Conservation (phyloP, 179 eudicot genomes). For the Sideroxylon spinosum region DNA sequence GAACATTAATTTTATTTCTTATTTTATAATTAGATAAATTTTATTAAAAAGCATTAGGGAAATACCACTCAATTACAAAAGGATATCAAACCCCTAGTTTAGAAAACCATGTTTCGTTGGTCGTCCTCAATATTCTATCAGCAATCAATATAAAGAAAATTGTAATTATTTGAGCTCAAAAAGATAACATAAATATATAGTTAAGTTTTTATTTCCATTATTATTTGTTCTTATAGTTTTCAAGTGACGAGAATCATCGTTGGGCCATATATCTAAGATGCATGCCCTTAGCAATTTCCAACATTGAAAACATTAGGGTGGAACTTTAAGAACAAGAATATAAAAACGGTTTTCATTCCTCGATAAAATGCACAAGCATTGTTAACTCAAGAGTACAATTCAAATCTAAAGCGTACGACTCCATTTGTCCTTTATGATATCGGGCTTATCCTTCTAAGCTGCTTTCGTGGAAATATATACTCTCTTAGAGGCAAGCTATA, state of each 20-base stretch:
- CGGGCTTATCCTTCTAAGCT: conserved; percentile 97
- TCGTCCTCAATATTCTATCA: too few relatives aligned
- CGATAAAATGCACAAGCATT: too few relatives aligned
- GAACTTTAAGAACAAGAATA: background rate
- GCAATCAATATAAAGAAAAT: background rate
- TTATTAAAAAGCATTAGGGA: too few relatives aligned
- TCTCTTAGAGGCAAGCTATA: background rate
- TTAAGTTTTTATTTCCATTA: background rate
- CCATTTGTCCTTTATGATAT: conserved; percentile 96
- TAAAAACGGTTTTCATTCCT: background rate
- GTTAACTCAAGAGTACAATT: conserved; percentile 82
- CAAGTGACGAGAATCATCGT: background rate
- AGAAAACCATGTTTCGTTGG: too few relatives aligned
- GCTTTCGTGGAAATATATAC: too few relatives aligned
- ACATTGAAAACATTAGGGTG: background rate
- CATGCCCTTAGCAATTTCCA: background rate
- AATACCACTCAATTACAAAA: too few relatives aligned
- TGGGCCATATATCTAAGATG: background rate
- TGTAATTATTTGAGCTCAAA: background rate
- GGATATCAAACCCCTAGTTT: too few relatives aligned
- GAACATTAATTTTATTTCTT: too few relatives aligned
- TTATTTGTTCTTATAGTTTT: background rate
- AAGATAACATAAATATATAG: background rate
- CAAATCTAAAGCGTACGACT: conserved; percentile 98
- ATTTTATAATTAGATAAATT: too few relatives aligned